Conservation (phyloP, 1,284 basidiomycete genomes). For the Schizophyllum commune region DNA sequence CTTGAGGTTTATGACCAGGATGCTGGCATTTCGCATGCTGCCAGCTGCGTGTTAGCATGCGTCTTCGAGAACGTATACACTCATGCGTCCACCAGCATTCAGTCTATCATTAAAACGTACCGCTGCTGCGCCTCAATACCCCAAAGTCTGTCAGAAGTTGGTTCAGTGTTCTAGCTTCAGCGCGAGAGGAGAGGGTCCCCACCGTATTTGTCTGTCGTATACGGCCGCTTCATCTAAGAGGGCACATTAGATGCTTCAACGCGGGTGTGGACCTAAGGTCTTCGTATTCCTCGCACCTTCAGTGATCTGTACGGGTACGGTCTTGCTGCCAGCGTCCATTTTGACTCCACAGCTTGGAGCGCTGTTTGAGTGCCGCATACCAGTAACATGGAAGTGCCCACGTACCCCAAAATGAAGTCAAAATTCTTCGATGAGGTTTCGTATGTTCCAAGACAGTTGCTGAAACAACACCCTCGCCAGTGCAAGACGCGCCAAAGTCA, state of each 20-base stretch:
- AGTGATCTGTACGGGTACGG: conserved; percentile 23
- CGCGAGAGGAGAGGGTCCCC: neutral
- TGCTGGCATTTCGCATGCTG: conserved; percentile 92
- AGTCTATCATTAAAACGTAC: conserved; percentile 33
- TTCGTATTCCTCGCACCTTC: neutral
- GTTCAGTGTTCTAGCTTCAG: neutral
- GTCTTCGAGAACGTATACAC: conserved; percentile 6
- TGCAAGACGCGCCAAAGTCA: too few species aligned
- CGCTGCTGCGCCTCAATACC: conserved; percentile 95
- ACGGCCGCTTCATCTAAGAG: conserved; percentile 42
- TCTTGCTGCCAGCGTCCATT: conserved; percentile 19
- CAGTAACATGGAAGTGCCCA: neutral
- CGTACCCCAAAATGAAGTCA: neutral
- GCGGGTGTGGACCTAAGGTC: neutral
- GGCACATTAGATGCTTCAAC: conserved; percentile 5
- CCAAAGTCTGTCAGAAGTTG: conserved; percentile 59
- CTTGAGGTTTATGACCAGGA: conserved; percentile 76
- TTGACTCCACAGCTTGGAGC: neutral
- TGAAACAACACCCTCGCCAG: too few species aligned
- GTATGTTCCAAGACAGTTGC: too few species aligned
- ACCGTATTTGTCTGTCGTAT: conserved; percentile 90
- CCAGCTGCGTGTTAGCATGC: conserved; percentile 11
- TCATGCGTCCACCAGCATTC: conserved; percentile 2
- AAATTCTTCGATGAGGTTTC: neutral
- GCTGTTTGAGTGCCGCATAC: neutral